Evolutionary conservation across 169 alveolate genomes (phyloP).

Genomic region (Plasmodium cynomolgi): DNA sequence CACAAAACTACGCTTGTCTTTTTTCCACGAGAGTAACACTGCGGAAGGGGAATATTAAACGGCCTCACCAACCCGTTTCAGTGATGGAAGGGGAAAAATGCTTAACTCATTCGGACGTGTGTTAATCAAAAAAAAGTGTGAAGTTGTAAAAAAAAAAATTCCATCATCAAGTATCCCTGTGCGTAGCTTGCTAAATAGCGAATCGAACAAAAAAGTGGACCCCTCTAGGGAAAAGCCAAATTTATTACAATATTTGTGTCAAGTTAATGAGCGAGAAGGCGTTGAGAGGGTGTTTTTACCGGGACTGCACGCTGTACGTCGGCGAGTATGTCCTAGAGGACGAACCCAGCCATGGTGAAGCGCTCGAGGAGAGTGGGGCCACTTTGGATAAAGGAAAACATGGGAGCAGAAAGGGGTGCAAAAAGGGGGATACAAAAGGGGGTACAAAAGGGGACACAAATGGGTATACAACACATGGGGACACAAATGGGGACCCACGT

Average conservation of each 20-base stretch:
- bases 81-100: background rate
- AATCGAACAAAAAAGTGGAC: background rate
- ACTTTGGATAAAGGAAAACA: background rate
- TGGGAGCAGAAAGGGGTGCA: background rate
- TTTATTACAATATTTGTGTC: background rate
- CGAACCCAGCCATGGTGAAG: background rate
- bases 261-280: slow-evolving; percentile 20
- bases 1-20: background rate
- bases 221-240: background rate
- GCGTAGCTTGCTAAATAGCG: background rate
- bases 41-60: background rate
- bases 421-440: background rate
- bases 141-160: background rate
- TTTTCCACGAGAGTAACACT: background rate
- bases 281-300: slow-evolving; percentile 17
- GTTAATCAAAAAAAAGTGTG: background rate
- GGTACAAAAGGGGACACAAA: background rate
- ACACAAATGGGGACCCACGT: background rate
- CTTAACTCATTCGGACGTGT: background rate
- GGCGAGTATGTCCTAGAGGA: slow-evolving; percentile 29
- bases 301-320: slow-evolving; percentile 30
- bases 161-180: background rate
- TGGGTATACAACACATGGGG: background rate
- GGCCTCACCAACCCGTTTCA: background rate
- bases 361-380: background rate